Base-by-base conservation (phyloP, 1,284 basidiomycete genomes). In the Schizopora paradoxa region DNA sequence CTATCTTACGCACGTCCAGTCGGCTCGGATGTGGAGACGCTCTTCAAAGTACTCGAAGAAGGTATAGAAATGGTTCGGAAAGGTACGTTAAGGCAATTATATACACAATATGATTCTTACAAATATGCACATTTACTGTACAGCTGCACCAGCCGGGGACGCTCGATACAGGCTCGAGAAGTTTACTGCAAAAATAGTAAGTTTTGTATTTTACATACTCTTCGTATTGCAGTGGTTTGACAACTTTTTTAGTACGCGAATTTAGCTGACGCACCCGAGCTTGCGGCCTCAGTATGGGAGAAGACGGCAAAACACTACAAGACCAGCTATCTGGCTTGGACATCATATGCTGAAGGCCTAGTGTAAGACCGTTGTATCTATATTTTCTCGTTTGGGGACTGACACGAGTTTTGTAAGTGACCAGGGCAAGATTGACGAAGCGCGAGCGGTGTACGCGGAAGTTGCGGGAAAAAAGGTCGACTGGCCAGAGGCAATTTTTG, bases 401-500 rank as follows among this genome's bases (percentile, higher is more conserved):
- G 51, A 16, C 18, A 18, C 25, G 11, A 41, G 22, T 31, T 43
- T 25, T 32, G 45, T 1, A 48, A 86, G 82, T 45, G 79, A 78
- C 52, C 69, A 77, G 19, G 69, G 74, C 36, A 68, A 76, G 51
- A 66, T 79, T 48, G 71, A 76, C 8, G 66, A 74, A 41, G 86
- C 83, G 1, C 78, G 90, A 27, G 68, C 74, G 19, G 66, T 79
- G 3, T 92, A 87, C 64, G 66, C 68, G 16, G 75, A 81, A 46
- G 69, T 83, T 10, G 76, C 79, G 43, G 67, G 70, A 35, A 85
- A 84, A 60, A 75, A 82, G 35, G 57, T 95, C 32, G 93, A 97
- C 64, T 96, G 92, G 86, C 91, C 93, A 0, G 92, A 96, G 62
- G 85, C 82, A 2, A 69, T 98, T 4, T 91, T 91, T 78, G 87